Evolutionary conservation across 345 rosid genomes (phyloP), one percentile per base, ranked within the genome.

Genomic region (Camelina sativa): DNA sequence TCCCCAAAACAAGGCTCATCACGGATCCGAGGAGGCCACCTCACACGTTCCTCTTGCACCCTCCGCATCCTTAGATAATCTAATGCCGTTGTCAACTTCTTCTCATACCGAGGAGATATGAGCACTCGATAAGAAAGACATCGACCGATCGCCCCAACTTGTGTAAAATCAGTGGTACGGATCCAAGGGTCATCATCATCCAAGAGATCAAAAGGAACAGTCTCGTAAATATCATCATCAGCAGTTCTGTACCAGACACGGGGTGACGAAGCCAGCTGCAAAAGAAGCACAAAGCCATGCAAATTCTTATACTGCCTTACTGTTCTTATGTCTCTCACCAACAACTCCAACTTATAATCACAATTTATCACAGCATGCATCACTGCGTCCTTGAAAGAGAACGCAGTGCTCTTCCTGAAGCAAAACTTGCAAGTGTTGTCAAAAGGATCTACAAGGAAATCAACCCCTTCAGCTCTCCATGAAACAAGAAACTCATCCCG

Each of bases 131-230:
- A 93, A 13, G 79, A 77, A 59, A 81, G 86, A 59, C 95, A 85
- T 6, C 91, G 90, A 60, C 96, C 89, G 69, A 91, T 76, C 43
- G 96, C 93, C 16, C 97, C 91, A 69, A 84, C 80, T 20, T 79
- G 79, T 0, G 95, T 88, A 73, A 89, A 88, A 85, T 91, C 97
- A 25, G 96, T 89, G 40, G 97, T 91, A 58, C 89, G 82, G 69
- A 93, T 91, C 97, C 98, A 93, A 71, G 97, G 98, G 73, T 93
- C 98, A 76, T 93, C 98, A 75, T 93, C 97, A 77, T 93, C 98
- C 80, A 93, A 80, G 79, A 91, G 60, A 75, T 89, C 94, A 53
- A 69, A 81, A 15, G 94, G 84, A 47, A 82, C 86, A 3, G 79
- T 63, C 23, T 75, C 86, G 55, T 85, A 69, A 8, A 88, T 77